Evolutionary conservation across 495 filamentous ascomycete genomes (phyloP), one percentile per base, ranked within the genome.

Genomic region (Penicillium paradoxum): DNA sequence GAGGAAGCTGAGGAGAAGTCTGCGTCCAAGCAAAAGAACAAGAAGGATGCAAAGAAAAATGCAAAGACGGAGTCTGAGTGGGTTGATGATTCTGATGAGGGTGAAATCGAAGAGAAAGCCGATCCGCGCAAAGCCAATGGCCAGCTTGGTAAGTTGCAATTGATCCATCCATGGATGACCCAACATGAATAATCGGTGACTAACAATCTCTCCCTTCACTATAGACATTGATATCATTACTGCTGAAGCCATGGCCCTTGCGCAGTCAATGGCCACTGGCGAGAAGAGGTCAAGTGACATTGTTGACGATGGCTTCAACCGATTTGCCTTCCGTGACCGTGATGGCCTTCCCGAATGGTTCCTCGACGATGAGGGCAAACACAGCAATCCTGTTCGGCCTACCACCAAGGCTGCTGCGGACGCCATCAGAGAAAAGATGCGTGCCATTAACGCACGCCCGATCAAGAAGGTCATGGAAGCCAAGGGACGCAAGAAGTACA

Each of bases 391-490:
- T 6, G 84, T 90, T 45, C 87, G 89, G 34, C 95, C 93, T 29
- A 91, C 95, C 61, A 91, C 84, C 48, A 91, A 90, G 58, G 90
- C 89, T 14, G 95, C 86, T 0, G 92, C 95, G 2, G 77, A 79
- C 19, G 93, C 93, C n/a, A 96, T 97, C 75, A 89, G 91, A 69
- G 93, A 96, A 61, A 97, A 97, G 76, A 67, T 86, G 63, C 87
- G 91, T 5, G 91, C 95, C 2, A 82, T 96, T 55, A 99, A 99
- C 66, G 93, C 92, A 11, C 84, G 93, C 32, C 93, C 93, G 0
- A 97, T 97, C 82, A 99, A 99, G 83, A 99, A 99, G 76, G 93
- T 99, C 17, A 84, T 88, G 58, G 93, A 99, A 69, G 93, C 93
- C 19, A 90, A 91, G 71, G 91, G 89, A 27, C 79, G 93, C 38